Percentiles rank a stretch among this genome's conserved stretches.
Evolutionary conservation across 2,329 filamentous ascomycete species (phyloP).

Genomic region (Penicillium brevicompactum): DNA sequence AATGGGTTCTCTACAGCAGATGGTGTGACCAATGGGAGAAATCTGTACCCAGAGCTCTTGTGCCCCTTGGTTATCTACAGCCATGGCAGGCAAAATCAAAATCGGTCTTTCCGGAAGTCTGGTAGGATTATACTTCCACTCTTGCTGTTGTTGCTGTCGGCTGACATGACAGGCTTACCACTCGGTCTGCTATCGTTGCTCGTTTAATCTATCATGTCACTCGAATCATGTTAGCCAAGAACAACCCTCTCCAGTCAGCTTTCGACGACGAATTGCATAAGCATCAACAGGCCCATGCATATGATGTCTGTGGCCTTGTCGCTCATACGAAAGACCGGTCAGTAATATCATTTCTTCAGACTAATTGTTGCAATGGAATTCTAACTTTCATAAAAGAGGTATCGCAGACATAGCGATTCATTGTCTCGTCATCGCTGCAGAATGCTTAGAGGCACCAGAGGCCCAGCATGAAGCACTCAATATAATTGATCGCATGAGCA

Average conservation of each 20-base stretch:
- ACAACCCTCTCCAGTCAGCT: conserved; percentile 68
- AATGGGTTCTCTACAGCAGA: conserved; percentile 80
- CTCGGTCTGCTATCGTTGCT: conserved; percentile 77
- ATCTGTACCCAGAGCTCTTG: conserved; percentile 80
- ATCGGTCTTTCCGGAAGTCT: conserved; percentile 83
- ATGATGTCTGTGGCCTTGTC: conserved; percentile 85
- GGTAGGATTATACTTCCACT: conserved; percentile 55
- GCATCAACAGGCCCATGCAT: conserved; percentile 72
- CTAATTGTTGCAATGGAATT: neutral
- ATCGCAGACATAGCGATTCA: conserved; percentile 78
- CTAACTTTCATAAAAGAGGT: conserved; percentile 49
- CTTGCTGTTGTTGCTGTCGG: neutral
- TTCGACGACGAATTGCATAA: conserved; percentile 67
- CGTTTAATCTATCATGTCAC: conserved; percentile 88
- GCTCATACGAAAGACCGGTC: conserved; percentile 78
- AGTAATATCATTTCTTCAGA: conserved; percentile 18
- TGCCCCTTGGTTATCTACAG: conserved; percentile 76
- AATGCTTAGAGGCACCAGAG: conserved; percentile 66
- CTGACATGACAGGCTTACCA: conserved; percentile 67
- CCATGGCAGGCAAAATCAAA: conserved; percentile 67
- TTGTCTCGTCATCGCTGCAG: conserved; percentile 75
- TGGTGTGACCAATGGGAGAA: conserved; percentile 83
- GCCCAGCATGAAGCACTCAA: conserved; percentile 81
- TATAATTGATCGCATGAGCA: conserved; percentile 74
- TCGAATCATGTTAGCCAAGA: conserved; percentile 77